Base-by-base conservation (phyloP, 2,329 filamentous ascomycete species). In the Penicillium oxalicum region DNA sequence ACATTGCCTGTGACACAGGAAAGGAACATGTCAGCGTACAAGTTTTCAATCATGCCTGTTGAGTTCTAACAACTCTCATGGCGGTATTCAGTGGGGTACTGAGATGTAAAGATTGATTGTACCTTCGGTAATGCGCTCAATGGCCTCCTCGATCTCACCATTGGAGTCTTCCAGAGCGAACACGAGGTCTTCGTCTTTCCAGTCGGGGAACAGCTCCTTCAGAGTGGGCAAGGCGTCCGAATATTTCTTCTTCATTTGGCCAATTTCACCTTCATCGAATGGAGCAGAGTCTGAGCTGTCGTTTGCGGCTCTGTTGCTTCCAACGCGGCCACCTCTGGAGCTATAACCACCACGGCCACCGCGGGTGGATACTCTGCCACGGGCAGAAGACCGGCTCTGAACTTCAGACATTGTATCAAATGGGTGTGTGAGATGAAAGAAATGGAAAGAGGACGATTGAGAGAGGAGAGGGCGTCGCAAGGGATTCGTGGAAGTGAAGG, bases 151-250 rank as follows among this genome's bases (percentile, higher is more conserved):
- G 34, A 76, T 65, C 55, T 75, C 72, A 53, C 74, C 74, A 51
- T 75, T 68, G 40, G 72, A 72, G 76, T 98, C 93, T 71, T 95
- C 83, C 51, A 98, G 79, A 54, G 91, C 91, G 69, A 93, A 93
- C 56, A 97, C 83, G 56, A 97, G 82, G 70, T 97, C 91, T 70
- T 91, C 88, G 65, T 95, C 88, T 61, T 90, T 91, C 93, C 91
- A 97, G 71, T 90, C 86, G 51, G 88, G 83, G 76, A 95, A 96
- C 75, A 97, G 84, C 70, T 95, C 91, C 75, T 88, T 90, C 69
- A 98, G 83, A 63, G 85, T 83, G 54, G 78, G 77, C 61, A 95
- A 81, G 74, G 91, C 88, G 64, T 77, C 76, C 64, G 86, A 81
- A 68, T 95, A 93, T 70, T 88, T 84, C 77, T 88, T 90, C 81